Base-by-base conservation (phyloP, 2,329 filamentous ascomycete species). In the Aspergillus alliaceus region DNA sequence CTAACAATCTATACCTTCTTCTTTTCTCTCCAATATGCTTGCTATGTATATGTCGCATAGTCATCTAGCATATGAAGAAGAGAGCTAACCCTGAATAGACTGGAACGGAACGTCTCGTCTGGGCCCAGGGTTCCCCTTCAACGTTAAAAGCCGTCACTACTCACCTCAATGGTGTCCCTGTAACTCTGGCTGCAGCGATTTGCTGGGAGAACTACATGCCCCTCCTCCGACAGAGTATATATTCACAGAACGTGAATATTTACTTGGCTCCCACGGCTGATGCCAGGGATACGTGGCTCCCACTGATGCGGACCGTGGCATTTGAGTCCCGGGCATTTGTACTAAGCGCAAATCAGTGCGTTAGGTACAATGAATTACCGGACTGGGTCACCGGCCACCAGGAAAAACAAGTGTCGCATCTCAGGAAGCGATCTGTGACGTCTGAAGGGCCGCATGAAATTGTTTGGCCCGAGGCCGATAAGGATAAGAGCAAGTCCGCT, bases 181-280 rank as follows among this genome's bases (percentile, higher is more conserved):
- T 97, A 59, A 93, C 90, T 56, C 83, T 97, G 58, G 93, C 89
- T 0, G 87, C 90, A 3, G 93, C 92, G 3, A 96, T 98, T 64
- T 96, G 93, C 80, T 97, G 93, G 93, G 93, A 98, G 74, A 96
- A 90, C 73, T 96, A 93, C 77, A 97, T 96, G 92, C 93, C 93
- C 0, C 79, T 97, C 18, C 80, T 97, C 7, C 85, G 93, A 18
- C 90, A 96, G 71, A 83, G 86, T 15, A 80, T 97, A 35, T 98
- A 97, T 73, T 83, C 86, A 2, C 93, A 97, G 74, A 96, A 96
- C 69, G 86, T 97, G 67, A 96, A 96, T 72, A 77, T 97, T 12
- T 97, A 93, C 75, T 84, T 97, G 2, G 92, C 93, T 0, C 93
- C 93, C 0, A 97, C 93, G 0, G 93, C 93, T 1, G 93, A 97